Conservation (phyloP, 441 rosid species). For the Populus hybrid region DNA sequence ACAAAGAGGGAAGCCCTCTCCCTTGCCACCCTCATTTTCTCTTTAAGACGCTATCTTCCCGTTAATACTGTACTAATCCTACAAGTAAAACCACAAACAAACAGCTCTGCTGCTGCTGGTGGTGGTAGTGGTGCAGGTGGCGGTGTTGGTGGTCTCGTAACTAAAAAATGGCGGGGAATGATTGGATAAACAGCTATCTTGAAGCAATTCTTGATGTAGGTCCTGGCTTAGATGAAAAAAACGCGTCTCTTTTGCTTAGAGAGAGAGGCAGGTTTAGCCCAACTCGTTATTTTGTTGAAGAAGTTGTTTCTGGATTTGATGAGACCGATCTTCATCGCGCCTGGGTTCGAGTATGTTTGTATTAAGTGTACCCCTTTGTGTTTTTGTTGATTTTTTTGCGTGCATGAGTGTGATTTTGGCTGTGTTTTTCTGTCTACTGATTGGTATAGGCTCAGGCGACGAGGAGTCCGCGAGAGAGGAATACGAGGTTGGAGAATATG, state of each 20-base stretch:
- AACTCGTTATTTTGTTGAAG: constrained; percentile 96
- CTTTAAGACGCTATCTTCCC: not conserved
- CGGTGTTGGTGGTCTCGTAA: not conserved
- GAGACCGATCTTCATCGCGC: constrained; percentile 98
- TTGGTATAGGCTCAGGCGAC: constrained; percentile 77
- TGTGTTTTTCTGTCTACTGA: not conserved
- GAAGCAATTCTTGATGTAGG: constrained; percentile 99
- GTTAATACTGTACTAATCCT: not conserved
- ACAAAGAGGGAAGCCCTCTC: not conserved
- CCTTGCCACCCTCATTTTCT: not conserved
- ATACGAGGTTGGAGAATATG: constrained; percentile 93
- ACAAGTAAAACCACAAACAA: not conserved
- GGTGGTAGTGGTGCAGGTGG: not conserved
- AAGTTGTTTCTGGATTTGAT: constrained; percentile 95
- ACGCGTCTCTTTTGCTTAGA: constrained; percentile 78
- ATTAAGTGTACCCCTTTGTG: not conserved
- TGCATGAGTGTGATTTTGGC: not conserved
- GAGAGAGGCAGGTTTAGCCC: constrained; percentile 98
- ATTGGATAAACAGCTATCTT: constrained; percentile 94
- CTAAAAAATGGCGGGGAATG: constrained; percentile 85
- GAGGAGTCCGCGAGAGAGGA: constrained; percentile 88
- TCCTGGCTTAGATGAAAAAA: constrained; percentile 75
- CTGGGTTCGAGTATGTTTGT: constrained; percentile 58
- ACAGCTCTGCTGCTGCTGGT: not conserved
- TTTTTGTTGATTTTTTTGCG: not conserved